phyloP scores from a whole-genome alignment of 495 filamentous ascomycete genomes.

The Jackrogersella minutella region DNA sequence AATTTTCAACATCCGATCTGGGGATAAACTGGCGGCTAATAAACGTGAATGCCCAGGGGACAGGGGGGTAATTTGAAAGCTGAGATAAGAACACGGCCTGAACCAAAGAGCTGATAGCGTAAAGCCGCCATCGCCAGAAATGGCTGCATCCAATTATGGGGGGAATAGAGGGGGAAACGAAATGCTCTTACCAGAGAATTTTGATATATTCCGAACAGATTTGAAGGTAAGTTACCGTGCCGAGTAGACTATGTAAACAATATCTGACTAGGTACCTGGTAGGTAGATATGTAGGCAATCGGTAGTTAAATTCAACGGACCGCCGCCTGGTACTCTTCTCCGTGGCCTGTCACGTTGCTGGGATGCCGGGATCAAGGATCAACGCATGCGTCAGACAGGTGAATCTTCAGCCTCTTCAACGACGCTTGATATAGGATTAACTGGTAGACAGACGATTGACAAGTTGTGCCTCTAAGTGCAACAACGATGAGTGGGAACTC shows the following conservation, averaged over 20 bases:
- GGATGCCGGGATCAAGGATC: conserved; percentile 38
- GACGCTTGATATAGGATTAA: conserved; percentile 24
- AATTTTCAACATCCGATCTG: conserved; percentile 25
- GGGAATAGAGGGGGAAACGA: conserved; percentile 2
- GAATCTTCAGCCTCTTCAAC: conserved; percentile 35
- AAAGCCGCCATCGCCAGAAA: neutral
- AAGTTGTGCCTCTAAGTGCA: conserved; percentile 14
- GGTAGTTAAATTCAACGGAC: too few species aligned
- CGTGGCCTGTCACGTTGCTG: conserved; percentile 21
- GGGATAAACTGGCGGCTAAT: conserved; percentile 32
- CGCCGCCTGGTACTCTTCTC: conserved; percentile 23
- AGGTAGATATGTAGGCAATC: too few species aligned
- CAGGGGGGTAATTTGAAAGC: conserved; percentile 1
- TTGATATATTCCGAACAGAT: neutral
- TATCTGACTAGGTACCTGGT: too few species aligned
- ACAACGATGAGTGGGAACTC: neutral
- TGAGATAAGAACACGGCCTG: conserved; percentile 12
- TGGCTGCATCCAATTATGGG: neutral
- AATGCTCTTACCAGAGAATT: conserved; percentile 21
- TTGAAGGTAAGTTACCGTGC: neutral
- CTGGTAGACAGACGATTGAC: conserved; percentile 16
- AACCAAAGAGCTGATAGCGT: neutral
- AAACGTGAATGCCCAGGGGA: conserved; percentile 14
- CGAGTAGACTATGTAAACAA: neutral
- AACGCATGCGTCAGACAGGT: conserved; percentile 23